Evolutionary conservation across 1,139 yeast genomes (phyloP), one percentile per base, ranked within the genome.

Genomic region (Lodderomyces metapsilosis): DNA sequence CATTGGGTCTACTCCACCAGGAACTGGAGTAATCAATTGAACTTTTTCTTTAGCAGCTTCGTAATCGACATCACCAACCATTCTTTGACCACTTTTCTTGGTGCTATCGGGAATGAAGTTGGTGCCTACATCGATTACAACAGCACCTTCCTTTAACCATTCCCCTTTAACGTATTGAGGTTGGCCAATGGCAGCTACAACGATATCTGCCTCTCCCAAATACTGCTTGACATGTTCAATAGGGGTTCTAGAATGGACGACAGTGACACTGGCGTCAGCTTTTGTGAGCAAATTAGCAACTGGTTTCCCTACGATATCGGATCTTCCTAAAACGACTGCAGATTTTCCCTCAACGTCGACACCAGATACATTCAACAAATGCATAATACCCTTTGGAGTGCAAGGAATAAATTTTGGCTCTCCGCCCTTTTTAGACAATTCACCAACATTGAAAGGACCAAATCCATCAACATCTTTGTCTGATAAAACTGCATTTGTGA

Each of bases 1-100:
- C 98, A 92, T 92, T 55, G 98, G 99, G 41, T 98, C 98, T 46
- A 92, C 98, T 52, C 98, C 98, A 59, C 99, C 99, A 39, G 98
- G 99, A 44, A 92, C 99, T 22, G 98, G 98, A 18, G 98, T 92
- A 58, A 92, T 78, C 57, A 76, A 74, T 28, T 84, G 74, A 23
- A 95, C 96, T 47, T 76, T 79, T 43, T 77, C 70, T 39, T 75
- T 59, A 43, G 88, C 88, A 20, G 80, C 68, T 39, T 74, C 83
- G 55, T 78, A 89, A 50, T 91, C 96, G 47, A 91, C 96, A 60
- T 92, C 98, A 45, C 99, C 99, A 39, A 89, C 96, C 66, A 91
- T 76, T 59, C 85, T 80, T 57, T 80, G 79, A 38, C 98, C 98
- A 7, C 87, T 75, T 66, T 89, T 88, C 61, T 80, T 85, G 41